phyloP scores from a whole-genome alignment of 2,329 filamentous ascomycete genomes.

The Fusarium foetens region DNA sequence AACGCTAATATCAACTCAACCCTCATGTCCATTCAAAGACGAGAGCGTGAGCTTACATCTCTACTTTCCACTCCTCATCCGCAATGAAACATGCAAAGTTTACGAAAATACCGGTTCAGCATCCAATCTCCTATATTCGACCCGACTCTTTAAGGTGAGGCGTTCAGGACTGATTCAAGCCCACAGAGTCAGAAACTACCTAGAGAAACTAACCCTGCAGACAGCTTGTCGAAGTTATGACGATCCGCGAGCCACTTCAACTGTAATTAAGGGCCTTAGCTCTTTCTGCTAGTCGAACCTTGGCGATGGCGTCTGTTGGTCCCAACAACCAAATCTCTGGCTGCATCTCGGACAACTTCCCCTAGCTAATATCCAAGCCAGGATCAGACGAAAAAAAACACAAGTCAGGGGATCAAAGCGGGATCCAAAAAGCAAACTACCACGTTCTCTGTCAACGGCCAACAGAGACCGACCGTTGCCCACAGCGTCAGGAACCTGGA shows the following conservation, averaged over 20 bases:
- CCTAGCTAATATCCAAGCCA: slow-evolving; percentile 28
- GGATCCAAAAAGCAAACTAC: slow-evolving; percentile 16
- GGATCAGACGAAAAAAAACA: background rate
- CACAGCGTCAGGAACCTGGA: slow-evolving; percentile 26
- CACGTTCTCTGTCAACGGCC: slow-evolving; percentile 35
- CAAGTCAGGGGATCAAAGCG: slow-evolving; percentile 30
- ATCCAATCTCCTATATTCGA: background rate
- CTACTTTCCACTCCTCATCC: background rate
- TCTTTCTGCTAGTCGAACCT: slow-evolving; percentile 28
- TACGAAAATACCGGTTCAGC: background rate
- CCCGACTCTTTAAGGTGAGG: background rate
- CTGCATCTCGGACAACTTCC: slow-evolving; percentile 40
- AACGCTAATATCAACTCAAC: slow-evolving; percentile 27
- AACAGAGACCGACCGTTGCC: slow-evolving; percentile 34
- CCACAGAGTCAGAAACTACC: slow-evolving; percentile 24
- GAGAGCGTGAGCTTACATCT: background rate
- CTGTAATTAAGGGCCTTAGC: slow-evolving; percentile 35
- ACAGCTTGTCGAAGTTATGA: slow-evolving; percentile 31
- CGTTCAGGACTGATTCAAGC: slow-evolving; percentile 16
- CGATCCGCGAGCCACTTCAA: slow-evolving; percentile 40
- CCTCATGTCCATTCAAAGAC: background rate
- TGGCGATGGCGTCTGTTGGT: slow-evolving; percentile 35
- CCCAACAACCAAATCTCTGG: slow-evolving; percentile 30
- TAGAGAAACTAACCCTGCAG: slow-evolving; percentile 21
- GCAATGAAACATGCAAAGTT: background rate